These are phyloP conservation scores for Metschnikowia kofuensis DNA, from an alignment of 805 yeast genomes.

Conservation along the genomic window DNA sequence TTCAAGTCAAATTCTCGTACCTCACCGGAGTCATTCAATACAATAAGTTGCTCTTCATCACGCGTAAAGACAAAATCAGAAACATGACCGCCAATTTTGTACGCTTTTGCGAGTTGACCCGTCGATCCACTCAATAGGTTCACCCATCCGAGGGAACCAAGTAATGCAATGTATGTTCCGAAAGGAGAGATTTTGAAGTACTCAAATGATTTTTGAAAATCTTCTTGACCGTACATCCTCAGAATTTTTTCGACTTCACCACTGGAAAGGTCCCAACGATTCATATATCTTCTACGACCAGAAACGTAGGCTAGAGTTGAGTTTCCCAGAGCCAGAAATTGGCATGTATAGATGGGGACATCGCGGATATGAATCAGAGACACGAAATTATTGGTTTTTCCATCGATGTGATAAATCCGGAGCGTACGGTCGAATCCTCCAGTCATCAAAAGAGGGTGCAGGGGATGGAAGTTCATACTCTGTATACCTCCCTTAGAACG, in stretches of 20 bases:
- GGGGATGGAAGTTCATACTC: conserved; percentile 78
- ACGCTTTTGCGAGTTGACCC: conserved; percentile 85
- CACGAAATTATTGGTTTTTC: conserved; percentile 74
- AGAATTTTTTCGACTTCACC: conserved; percentile 80
- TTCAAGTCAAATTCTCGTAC: conserved; percentile 73
- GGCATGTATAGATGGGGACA: conserved; percentile 76
- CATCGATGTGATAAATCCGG: conserved; percentile 87
- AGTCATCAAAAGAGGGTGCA: conserved; percentile 77
- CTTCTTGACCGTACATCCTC: conserved; percentile 89
- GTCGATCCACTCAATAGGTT: conserved; percentile 72
- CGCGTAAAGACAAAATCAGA: conserved; percentile 73
- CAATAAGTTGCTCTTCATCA: conserved; percentile 43
- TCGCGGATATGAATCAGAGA: conserved; percentile 77
- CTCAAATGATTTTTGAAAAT: conserved; percentile 82
- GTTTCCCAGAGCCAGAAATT: conserved; percentile 49
- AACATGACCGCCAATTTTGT: conserved; percentile 83
- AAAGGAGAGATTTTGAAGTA: conserved; percentile 72
- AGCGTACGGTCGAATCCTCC: conserved; percentile 92
- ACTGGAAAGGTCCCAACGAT: conserved; percentile 77
- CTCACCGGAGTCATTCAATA: conserved; percentile 77
- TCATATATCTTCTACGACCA: conserved; percentile 90
- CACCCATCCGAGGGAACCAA: conserved; percentile 90
- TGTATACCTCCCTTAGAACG: conserved; percentile 81
- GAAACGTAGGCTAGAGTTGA: conserved; percentile 65
- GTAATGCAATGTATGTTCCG: conserved; percentile 70